Percentiles rank a stretch among this genome's conserved stretches.
These are phyloP conservation scores for Parascedosporium putredinis DNA, from an alignment of 2,329 filamentous ascomycete genomes.

Conservation along the genomic window DNA sequence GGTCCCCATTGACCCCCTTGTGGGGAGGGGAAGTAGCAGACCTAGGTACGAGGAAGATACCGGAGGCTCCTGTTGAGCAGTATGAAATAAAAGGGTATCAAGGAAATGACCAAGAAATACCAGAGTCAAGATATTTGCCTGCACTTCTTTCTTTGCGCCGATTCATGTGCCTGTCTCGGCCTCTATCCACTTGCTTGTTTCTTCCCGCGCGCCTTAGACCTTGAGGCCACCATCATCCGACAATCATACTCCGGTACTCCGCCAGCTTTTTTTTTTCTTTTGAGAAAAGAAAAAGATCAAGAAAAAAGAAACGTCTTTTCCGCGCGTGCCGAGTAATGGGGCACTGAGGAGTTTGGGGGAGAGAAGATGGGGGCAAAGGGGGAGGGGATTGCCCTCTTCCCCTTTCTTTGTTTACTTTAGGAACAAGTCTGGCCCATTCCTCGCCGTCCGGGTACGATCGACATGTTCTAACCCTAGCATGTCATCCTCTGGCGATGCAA, in stretches of 20 bases:
- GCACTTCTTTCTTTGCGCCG: conserved; percentile 2
- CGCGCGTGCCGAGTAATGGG: too few species aligned
- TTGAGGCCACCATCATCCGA: neutral
- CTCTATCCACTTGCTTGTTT: neutral
- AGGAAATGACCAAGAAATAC: conserved; percentile 3
- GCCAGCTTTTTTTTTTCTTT: neutral
- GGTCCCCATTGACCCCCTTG: neutral
- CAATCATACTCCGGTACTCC: neutral
- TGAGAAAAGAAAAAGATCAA: neutral
- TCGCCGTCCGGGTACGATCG: conserved; percentile 46
- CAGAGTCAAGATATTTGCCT: conserved; percentile 2
- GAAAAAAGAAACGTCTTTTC: neutral
- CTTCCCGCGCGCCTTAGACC: too few species aligned
- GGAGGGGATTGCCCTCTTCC: too few species aligned
- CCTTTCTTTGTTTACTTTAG: conserved; percentile 27
- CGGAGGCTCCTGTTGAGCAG: neutral
- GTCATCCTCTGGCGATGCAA: conserved; percentile 45
- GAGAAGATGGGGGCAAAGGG: too few species aligned
- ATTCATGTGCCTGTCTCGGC: conserved; percentile 1
- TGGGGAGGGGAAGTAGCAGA: neutral
- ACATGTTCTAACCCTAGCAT: conserved; percentile 55
- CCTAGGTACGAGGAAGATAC: neutral
- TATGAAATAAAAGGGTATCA: conserved; percentile 6
- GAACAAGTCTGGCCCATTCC: conserved; percentile 55
- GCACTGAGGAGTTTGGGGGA: too few species aligned